Evolutionary conservation across 1,284 basidiomycete species (phyloP), one percentile per base, ranked within the genome.

Genomic region (Chalciporus sp.): DNA sequence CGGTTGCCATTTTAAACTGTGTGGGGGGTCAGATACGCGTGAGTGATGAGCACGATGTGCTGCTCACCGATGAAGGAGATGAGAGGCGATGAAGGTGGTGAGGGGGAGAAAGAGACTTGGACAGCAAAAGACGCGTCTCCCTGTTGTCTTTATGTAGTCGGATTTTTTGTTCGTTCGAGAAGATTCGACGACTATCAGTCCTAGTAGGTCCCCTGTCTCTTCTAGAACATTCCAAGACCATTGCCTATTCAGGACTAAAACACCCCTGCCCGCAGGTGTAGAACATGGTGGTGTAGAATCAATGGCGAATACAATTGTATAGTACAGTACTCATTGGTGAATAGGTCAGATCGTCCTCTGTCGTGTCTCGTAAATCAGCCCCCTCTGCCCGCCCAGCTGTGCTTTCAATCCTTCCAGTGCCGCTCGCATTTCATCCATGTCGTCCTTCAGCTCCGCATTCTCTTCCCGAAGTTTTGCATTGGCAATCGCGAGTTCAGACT

Each of bases 341-440:
- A 16, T 2, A 7, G 33, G 26, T 44, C 51, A 52, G 19, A 60
- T 49, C 16, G 60, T 28, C 53, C 68, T 61, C 33, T 58, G 58
- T 43, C 69, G 63, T 9, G 70, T 60, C 43, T 72, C 65, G 49
- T 63, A 67, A 31, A 76, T 65, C 48, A 84, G 58, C 14, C 81
- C 78, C 39, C 69, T 74, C 51, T 71, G 74, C 19, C 81, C 78
- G 48, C 73, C 76, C 47, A 78, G 66, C 61, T 83, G 80, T 47
- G 73, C 79, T 61, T 79, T 86, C 61, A 90, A 65, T 26, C 83
- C 63, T 62, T 89, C 86, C n/a, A 89, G 72, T 77, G 85, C 87
- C 26, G 81, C 85, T 51, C 78, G 80, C 71, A 90, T 69, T 63
- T 92, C 89, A 58, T 90, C 86, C 42, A 88, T 69, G 61, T 88